Evolutionary conservation across 805 yeast genomes (phyloP).

Genomic region (Starmerella davenportii): DNA sequence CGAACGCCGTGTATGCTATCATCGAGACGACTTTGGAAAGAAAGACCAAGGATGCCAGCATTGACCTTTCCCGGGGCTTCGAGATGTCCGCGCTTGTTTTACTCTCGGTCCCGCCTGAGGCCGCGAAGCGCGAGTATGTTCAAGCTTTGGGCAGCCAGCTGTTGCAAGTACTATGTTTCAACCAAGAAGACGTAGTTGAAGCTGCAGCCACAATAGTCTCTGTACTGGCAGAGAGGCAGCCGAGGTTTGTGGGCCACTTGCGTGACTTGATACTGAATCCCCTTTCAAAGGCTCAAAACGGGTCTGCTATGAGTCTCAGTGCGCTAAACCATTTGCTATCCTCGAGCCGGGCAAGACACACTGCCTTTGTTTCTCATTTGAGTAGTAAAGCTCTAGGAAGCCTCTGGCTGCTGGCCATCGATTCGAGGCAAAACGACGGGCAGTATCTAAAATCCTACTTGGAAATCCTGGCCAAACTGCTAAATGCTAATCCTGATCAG

Average conservation of each 20-base stretch:
- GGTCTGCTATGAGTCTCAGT: slow-evolving; percentile 2
- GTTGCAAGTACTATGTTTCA: slow-evolving; percentile 36
- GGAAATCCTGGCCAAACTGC: background rate
- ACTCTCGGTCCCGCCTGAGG: slow-evolving; percentile 39
- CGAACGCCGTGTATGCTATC: slow-evolving; percentile 54
- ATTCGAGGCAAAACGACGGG: background rate
- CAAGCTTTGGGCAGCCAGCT: slow-evolving; percentile 44
- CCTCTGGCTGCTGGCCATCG: slow-evolving; percentile 4
- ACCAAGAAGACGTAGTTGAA: no score
- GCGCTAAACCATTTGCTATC: slow-evolving; percentile 8
- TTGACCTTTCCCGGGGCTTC: slow-evolving; percentile 50
- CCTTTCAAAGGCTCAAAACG: slow-evolving; percentile 1
- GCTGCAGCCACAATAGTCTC: slow-evolving; percentile 5
- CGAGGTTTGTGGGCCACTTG: slow-evolving; percentile 10
- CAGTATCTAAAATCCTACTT: background rate
- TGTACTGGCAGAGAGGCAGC: slow-evolving; percentile 4
- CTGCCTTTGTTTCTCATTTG: slow-evolving; percentile 1
- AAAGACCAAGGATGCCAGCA: slow-evolving; percentile 43
- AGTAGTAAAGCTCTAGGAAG: background rate
- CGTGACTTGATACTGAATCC: slow-evolving; percentile 10
- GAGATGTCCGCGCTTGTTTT: slow-evolving; percentile 50
- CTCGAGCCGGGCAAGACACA: background rate
- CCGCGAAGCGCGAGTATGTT: slow-evolving; percentile 36
- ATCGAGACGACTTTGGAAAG: slow-evolving; percentile 39
- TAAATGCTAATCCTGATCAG: background rate